Evolutionary conservation across 345 rosid genomes (phyloP).

Genomic region (Eucalyptus erythrocorys): DNA sequence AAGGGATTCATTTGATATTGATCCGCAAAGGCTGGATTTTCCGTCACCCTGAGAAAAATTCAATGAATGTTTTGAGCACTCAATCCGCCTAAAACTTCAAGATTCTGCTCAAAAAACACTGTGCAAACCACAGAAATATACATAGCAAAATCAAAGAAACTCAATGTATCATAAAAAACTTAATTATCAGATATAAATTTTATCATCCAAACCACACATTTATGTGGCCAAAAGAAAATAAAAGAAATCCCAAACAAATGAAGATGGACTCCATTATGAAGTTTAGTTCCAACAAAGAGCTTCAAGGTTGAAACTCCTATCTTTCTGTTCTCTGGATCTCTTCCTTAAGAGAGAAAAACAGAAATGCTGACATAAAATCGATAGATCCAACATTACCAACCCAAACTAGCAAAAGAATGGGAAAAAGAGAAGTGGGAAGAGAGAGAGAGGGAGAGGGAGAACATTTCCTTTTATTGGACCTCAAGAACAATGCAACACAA

Average conservation of each 20-base stretch:
- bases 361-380: not conserved
- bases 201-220: not conserved
- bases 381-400: not conserved
- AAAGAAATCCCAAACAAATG: not conserved
- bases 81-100: not conserved
- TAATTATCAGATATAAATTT: not conserved
- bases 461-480: not conserved
- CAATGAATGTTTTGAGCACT: not conserved
- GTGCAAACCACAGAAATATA: not conserved
- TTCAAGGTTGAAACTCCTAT: not conserved
- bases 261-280: not conserved
- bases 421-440: not conserved
- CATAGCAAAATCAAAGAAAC: not conserved
- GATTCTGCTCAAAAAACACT: not conserved
- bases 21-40: not conserved
- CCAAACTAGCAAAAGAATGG: not conserved
- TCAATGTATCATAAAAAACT: not conserved
- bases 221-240: not conserved
- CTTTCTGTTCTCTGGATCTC: not conserved
- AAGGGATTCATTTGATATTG: not conserved
- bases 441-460: not conserved
- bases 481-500: not conserved
- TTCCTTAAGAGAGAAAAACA: not conserved
- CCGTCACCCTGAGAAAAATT: not conserved
- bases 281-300: not conserved